A percentile compares a stretch with the other conserved stretches of the same genome.
phyloP scores from a whole-genome alignment of 805 yeast species.

The Candida chilensis region DNA sequence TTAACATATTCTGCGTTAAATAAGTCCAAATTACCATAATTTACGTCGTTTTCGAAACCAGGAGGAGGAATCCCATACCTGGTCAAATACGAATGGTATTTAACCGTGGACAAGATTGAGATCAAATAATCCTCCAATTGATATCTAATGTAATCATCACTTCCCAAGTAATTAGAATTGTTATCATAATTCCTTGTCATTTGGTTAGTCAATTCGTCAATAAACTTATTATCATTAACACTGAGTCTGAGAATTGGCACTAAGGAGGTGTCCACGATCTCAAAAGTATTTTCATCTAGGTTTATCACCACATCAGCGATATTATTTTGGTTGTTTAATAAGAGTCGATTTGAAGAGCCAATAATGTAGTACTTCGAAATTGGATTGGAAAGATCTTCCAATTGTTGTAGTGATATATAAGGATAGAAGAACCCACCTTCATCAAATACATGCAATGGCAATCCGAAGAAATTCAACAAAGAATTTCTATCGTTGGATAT shows the following conservation, averaged over 20 bases:
- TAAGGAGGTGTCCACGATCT: constrained; percentile 32
- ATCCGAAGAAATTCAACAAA: constrained; percentile 70
- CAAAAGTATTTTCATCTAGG: constrained; percentile 46
- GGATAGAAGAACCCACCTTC: constrained; percentile 87
- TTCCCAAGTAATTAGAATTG: constrained; percentile 22
- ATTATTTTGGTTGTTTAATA: constrained; percentile 53
- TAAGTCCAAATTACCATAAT: constrained; percentile 17
- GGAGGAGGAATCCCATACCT: constrained; percentile 28
- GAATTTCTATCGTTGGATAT: constrained; percentile 74
- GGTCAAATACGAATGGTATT: constrained; percentile 52
- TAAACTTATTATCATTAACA: constrained; percentile 63
- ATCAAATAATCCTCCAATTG: constrained; percentile 87
- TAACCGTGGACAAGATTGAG: constrained; percentile 63
- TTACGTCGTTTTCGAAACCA: constrained; percentile 18
- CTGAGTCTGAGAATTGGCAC: constrained; percentile 19
- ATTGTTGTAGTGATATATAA: constrained; percentile 87
- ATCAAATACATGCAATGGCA: constrained; percentile 82
- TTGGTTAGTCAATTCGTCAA: constrained; percentile 42
- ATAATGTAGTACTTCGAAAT: constrained; percentile 59
- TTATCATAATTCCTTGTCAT: constrained; percentile 36
- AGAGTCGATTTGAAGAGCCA: constrained; percentile 83
- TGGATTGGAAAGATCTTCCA: constrained; percentile 55
- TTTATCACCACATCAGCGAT: constrained; percentile 68
- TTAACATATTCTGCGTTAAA: constrained; percentile 21
- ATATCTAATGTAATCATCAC: constrained; percentile 79